These are phyloP conservation scores for Rosa chinensis DNA, from an alignment of 306 rosid genomes.

Conservation along the genomic window DNA sequence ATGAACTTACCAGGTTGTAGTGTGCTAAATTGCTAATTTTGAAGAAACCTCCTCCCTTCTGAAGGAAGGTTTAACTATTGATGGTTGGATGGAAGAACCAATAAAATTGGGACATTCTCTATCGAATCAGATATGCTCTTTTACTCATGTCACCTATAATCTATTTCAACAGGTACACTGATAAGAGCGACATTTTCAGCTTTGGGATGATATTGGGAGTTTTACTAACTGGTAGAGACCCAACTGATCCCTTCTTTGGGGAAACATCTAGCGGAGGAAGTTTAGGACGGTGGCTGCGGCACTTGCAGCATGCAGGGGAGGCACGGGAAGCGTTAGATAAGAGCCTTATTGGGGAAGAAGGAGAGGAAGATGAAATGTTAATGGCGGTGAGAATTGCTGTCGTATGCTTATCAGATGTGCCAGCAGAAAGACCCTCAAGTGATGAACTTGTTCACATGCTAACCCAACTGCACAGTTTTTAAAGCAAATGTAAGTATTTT, in stretches of 20 bases:
- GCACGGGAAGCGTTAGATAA: conserved; percentile 78
- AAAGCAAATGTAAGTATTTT: conserved; percentile 34
- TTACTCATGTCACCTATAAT: conserved; percentile 9
- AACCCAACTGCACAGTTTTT: conserved; percentile 96
- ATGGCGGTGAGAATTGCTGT: conserved; percentile 95
- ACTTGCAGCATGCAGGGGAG: conserved; percentile 84
- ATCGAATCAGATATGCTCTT: background rate
- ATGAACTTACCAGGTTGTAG: background rate
- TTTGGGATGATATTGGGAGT: conserved; percentile 88
- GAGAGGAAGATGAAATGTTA: conserved; percentile 95
- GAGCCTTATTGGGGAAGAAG: conserved; percentile 78
- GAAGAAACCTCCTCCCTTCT: background rate
- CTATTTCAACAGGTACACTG: conserved; percentile 67
- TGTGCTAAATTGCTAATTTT: background rate
- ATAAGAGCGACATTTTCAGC: conserved; percentile 92
- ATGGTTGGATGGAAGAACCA: background rate
- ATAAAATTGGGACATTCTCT: background rate
- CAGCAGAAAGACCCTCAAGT: conserved; percentile 93
- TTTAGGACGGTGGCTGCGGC: conserved; percentile 79
- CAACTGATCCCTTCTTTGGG: conserved; percentile 76
- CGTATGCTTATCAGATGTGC: conserved; percentile 84
- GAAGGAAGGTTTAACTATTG: background rate
- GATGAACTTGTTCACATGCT: conserved; percentile 99
- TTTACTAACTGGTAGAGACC: conserved; percentile 75
- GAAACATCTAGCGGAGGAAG: conserved; percentile 82